phyloP scores from a whole-genome alignment of 345 rosid species.

The Acer campestre region DNA sequence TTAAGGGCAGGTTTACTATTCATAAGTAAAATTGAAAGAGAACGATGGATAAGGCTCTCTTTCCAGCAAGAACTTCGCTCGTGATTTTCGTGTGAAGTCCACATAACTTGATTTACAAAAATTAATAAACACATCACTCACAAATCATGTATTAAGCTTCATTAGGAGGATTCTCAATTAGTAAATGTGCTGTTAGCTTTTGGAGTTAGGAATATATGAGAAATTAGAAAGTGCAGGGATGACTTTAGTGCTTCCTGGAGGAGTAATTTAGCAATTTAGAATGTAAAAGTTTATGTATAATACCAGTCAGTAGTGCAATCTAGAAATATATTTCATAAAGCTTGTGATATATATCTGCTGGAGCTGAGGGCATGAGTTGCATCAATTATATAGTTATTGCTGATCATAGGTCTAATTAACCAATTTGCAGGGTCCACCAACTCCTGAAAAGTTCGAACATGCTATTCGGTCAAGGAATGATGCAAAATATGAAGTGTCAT shows the following conservation, averaged over 20 bases:
- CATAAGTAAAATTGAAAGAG: too few species aligned
- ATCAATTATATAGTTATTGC: not conserved
- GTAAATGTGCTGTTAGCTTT: not conserved
- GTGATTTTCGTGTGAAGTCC: too few species aligned
- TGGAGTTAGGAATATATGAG: not conserved
- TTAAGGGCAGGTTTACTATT: too few species aligned
- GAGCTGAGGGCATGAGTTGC: not conserved
- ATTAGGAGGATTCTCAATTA: not conserved
- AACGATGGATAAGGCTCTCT: too few species aligned
- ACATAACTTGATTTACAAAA: too few species aligned
- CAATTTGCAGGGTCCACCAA: conserved; percentile 71
- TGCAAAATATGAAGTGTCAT: conserved; percentile 52
- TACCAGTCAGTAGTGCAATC: not conserved
- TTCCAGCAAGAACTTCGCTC: too few species aligned
- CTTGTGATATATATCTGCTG: not conserved
- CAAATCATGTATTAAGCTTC: too few species aligned
- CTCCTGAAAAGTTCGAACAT: conserved; percentile 79
- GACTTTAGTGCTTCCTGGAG: not conserved
- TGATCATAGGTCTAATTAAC: not conserved
- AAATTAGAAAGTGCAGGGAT: not conserved
- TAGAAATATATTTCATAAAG: not conserved
- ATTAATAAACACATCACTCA: too few species aligned
- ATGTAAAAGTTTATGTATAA: not conserved
- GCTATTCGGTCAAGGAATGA: conserved; percentile 46
- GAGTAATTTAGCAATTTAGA: not conserved